Evolutionary conservation across 305 asterid genomes (phyloP).

Genomic region (Plantago coronopus): DNA sequence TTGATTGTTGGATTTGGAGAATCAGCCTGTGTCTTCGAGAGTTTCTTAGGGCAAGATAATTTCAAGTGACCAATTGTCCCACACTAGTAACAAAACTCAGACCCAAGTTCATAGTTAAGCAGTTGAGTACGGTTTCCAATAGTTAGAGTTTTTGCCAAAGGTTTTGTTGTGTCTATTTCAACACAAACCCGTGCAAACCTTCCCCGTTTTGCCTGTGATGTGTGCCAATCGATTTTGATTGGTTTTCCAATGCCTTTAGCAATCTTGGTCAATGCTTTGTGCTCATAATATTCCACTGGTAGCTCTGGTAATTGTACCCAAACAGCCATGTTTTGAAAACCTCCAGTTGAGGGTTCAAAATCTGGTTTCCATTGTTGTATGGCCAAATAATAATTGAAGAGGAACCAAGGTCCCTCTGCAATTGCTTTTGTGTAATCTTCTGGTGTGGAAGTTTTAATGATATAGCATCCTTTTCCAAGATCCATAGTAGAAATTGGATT

Average conservation of each 20-base stretch:
- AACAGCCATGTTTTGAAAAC: background rate
- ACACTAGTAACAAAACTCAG: background rate
- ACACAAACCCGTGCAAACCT: background rate
- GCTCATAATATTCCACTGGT: background rate
- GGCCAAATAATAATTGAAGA: background rate
- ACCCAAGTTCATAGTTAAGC: background rate
- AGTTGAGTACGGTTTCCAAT: background rate
- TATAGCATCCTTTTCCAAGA: background rate
- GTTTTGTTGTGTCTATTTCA: background rate
- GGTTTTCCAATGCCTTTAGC: background rate
- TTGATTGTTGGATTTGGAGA: background rate
- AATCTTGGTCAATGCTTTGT: background rate
- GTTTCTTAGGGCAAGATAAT: too few relatives aligned
- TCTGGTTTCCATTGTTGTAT: background rate
- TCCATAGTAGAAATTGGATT: accelerated
- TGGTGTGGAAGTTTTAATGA: background rate
- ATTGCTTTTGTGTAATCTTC: background rate
- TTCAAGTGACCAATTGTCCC: background rate
- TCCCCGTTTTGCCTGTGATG: background rate
- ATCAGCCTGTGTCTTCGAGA: too few relatives aligned
- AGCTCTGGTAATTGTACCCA: background rate
- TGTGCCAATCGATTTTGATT: too few relatives aligned
- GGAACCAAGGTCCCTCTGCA: background rate
- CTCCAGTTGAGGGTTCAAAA: background rate
- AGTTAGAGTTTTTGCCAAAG: background rate